Conservation (phyloP, 257 asterid species). For the Haberlea rhodopensis region DNA sequence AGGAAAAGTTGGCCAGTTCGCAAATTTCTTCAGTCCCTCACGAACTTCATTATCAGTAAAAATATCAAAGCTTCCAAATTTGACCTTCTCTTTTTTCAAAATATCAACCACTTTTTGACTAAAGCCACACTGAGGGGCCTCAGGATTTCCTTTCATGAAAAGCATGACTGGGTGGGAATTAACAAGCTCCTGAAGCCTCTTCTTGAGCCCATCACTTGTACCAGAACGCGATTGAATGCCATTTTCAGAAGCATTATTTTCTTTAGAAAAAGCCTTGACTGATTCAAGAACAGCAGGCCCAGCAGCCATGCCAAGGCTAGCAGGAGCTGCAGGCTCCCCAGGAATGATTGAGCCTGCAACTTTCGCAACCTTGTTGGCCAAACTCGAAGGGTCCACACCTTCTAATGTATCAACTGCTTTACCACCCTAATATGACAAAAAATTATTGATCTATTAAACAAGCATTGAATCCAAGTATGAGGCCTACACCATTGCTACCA, state of each 20-base stretch:
- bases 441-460: not conserved
- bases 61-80: conserved; percentile 87
- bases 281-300: conserved; percentile 83
- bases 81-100: conserved; percentile 75
- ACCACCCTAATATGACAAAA: conserved; percentile 60
- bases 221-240: conserved; percentile 36
- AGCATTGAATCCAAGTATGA: not conserved
- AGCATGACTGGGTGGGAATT: conserved; percentile 73
- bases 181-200: conserved; percentile 64
- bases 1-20: conserved; percentile 99
- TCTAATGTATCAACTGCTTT: conserved; percentile 76
- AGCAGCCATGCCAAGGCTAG: conserved; percentile 98
- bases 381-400: conserved; percentile 95
- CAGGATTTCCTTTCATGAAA: conserved; percentile 94
- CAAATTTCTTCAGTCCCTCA: conserved; percentile 78
- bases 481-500: not conserved
- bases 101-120: conserved; percentile 85
- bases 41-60: conserved; percentile 69
- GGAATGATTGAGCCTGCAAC: conserved; percentile 71
- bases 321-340: conserved; percentile 93
- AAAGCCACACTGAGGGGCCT: conserved; percentile 85
- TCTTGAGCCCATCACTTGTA: conserved; percentile 38
- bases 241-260: conserved; percentile 41
- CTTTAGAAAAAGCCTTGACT: conserved; percentile 65
- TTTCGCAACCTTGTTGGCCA: conserved; percentile 96